Evolutionary conservation across 768 basidiomycete species (phyloP).

Genomic region (Melanogaster broomeanus): DNA sequence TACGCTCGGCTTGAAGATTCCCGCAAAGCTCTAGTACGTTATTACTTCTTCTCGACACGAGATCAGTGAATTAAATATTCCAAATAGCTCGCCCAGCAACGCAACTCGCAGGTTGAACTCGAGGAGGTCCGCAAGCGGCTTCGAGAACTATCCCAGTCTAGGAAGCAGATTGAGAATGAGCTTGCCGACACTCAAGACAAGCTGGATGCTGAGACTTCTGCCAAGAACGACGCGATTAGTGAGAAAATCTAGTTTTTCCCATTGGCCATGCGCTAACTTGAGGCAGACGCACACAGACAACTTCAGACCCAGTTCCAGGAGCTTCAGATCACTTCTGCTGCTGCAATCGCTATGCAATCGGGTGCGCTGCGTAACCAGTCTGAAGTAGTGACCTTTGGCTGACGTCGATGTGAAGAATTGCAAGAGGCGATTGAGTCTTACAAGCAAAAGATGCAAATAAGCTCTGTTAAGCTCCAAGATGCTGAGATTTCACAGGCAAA

Average conservation of each 20-base stretch:
- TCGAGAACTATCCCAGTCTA: constrained; percentile 56
- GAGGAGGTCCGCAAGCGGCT: constrained; percentile 65
- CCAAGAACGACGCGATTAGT: constrained; percentile 65
- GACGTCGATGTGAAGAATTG: constrained; percentile 44
- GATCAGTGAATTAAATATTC: background rate
- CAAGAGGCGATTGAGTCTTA: constrained; percentile 65
- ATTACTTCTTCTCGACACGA: background rate
- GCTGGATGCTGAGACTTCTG: constrained; percentile 49
- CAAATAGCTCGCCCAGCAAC: constrained; percentile 63
- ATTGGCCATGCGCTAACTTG: background rate
- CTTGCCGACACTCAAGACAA: constrained; percentile 53
- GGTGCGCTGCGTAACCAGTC: constrained; percentile 38
- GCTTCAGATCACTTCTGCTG: constrained; percentile 56
- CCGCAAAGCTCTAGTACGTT: constrained; percentile 63
- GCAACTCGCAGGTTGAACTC: constrained; percentile 61
- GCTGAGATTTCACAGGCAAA: constrained; percentile 70
- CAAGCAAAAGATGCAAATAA: constrained; percentile 60
- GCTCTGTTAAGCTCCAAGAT: constrained; percentile 62
- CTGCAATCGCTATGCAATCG: constrained; percentile 59
- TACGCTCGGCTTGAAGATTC: constrained; percentile 70
- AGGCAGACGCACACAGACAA: constrained; percentile 56
- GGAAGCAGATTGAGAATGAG: constrained; percentile 60
- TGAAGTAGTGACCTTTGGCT: background rate
- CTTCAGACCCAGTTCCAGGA: constrained; percentile 63
- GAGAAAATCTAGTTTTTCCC: constrained; percentile 9